Base-by-base conservation (phyloP, 2,329 filamentous ascomycete species). In the Rosellinia necatrix region DNA sequence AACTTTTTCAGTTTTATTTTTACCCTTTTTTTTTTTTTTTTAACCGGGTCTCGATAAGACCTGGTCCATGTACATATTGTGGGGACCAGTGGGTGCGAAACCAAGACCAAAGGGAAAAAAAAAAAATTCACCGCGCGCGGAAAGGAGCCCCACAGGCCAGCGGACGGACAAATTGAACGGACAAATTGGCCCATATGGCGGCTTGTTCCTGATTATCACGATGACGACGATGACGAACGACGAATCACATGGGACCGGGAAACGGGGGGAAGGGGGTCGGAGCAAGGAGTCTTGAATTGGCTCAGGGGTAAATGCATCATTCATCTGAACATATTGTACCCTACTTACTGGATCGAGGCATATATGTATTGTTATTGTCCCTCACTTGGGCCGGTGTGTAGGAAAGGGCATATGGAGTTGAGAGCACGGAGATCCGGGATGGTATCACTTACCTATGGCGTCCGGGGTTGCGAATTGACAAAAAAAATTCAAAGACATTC, bases 281-380 rank as follows among this genome's bases (percentile, higher is more conserved):
- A n/a, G 27, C 9, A 50, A 42, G 19, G 24, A 24, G 17, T 22
- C 25, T 30, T 6, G 40, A 37, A 37, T 46, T 37, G 27, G 22
- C 50, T 41, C 29, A 43, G 19, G 44, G 40, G 27, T 22, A 19
- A 43, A 25, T 48, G 22, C 34, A 56, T 50, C 44, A 27, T 51
- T 22, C 27, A 48, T 42, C 35, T 56, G 57, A 56, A 59, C 25
- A 52, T 49, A 59, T 48, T 59, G 35, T 59, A 51, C 38, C 47
- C 42, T 56, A 40, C 43, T 49, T 48, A 27, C 21, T 56, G 53
- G 49, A 44, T 27, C 27, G 27, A 56, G 53, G 56, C 37, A 47
- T 46, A 49, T 49, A n/a, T 54, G 47, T 59, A 60, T 57, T 60
- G 49, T 60, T 57, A 57, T 27, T 25, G 35, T 55, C 29, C 27